A percentile compares a stretch with the other conserved stretches of the same genome.
phyloP scores from a whole-genome alignment of 1,284 basidiomycete species.

The Ceratobasidium sp. region DNA sequence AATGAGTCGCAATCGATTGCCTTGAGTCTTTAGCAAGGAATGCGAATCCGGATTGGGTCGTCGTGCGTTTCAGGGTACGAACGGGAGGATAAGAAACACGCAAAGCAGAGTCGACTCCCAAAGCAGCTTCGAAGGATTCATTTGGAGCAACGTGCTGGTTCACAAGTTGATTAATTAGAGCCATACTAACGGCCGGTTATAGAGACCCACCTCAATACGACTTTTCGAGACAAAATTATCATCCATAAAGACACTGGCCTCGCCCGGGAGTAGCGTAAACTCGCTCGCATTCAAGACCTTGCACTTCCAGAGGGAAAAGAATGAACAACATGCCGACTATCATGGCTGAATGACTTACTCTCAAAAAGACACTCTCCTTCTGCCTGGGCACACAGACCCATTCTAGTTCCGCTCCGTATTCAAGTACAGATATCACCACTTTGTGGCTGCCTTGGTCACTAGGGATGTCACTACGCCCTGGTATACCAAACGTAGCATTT shows the following conservation, averaged over 20 bases:
- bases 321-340: background rate
- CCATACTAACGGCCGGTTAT: slow-evolving; percentile 48
- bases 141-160: slow-evolving; percentile 50
- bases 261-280: slow-evolving; percentile 51
- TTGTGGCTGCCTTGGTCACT: slow-evolving; percentile 60
- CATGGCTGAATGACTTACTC: slow-evolving; percentile 29
- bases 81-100: slow-evolving; percentile 50
- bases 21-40: slow-evolving; percentile 41
- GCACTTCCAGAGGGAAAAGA: slow-evolving; percentile 30
- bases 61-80: slow-evolving; percentile 44
- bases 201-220: slow-evolving; percentile 47
- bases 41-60: slow-evolving; percentile 22
- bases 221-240: slow-evolving; percentile 53
- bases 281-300: slow-evolving; percentile 49
- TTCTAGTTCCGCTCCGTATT: slow-evolving; percentile 55
- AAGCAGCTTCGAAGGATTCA: slow-evolving; percentile 51
- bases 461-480: slow-evolving; percentile 45
- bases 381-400: slow-evolving; percentile 48
- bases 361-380: slow-evolving; percentile 49
- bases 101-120: slow-evolving; percentile 50
- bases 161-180: slow-evolving; percentile 37
- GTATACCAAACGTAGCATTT: slow-evolving; percentile 46
- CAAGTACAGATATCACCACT: slow-evolving; percentile 65
- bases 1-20: slow-evolving; percentile 44
- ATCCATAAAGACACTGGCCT: slow-evolving; percentile 52